Evolutionary conservation across 768 basidiomycete genomes (phyloP).

Genomic region (Pisolithus sp.): DNA sequence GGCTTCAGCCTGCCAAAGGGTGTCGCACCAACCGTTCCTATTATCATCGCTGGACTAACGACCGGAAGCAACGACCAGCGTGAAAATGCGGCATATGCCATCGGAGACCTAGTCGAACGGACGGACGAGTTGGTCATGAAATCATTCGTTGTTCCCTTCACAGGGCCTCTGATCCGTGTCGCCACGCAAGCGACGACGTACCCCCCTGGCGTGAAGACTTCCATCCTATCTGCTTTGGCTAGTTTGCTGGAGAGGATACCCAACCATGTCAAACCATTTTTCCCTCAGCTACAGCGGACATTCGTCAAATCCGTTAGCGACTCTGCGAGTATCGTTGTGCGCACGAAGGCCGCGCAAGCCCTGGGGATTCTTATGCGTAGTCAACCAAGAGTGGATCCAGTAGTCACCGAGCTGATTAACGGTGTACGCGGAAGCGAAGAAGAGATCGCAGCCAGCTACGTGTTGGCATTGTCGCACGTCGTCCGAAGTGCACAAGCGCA

Average conservation of each 20-base stretch:
- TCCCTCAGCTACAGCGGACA: conserved; percentile 94
- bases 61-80: conserved; percentile 92
- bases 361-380: conserved; percentile 87
- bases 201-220: conserved; percentile 89
- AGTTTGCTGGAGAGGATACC: conserved; percentile 85
- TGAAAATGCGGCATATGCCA: conserved; percentile 93
- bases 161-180: conserved; percentile 91
- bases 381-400: conserved; percentile 86
- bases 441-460: conserved; percentile 66
- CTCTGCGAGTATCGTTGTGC: conserved; percentile 66
- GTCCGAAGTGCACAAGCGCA: conserved; percentile 51
- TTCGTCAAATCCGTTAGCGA: conserved; percentile 93
- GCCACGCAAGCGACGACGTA: conserved; percentile 85
- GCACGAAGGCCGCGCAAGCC: conserved; percentile 76
- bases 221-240: conserved; percentile 79
- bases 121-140: conserved; percentile 86
- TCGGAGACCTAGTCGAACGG: conserved; percentile 89
- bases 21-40: conserved; percentile 73
- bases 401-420: conserved; percentile 81
- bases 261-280: conserved; percentile 91
- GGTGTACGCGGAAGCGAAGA: conserved; percentile 59
- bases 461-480: conserved; percentile 72
- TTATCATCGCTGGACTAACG: conserved; percentile 88
- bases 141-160: conserved; percentile 92
- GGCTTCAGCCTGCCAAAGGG: conserved; percentile 87